These are phyloP conservation scores for Aspergillus cavernicola DNA, from an alignment of 495 filamentous ascomycete species.

Conservation along the genomic window DNA sequence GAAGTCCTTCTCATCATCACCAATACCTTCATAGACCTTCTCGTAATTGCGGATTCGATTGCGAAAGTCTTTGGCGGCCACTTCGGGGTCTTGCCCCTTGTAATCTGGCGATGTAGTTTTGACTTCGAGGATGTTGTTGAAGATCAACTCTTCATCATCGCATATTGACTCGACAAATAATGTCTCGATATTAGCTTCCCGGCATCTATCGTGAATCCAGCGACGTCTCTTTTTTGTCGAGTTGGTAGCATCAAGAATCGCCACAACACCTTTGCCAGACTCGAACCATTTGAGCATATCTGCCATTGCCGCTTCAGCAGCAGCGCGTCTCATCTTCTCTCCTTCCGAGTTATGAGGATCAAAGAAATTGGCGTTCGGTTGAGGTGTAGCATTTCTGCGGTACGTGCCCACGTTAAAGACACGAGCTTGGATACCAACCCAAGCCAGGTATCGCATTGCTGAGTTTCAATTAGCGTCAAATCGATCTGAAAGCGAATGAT, in stretches of 20 bases:
- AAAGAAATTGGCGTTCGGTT: constrained; percentile 89
- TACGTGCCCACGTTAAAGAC: constrained; percentile 98
- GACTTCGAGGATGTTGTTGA: constrained; percentile 95
- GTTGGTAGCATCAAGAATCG: constrained; percentile 93
- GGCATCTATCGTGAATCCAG: constrained; percentile 82
- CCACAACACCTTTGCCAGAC: constrained; percentile 68
- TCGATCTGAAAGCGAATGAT: no score
- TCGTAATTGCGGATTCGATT: constrained; percentile 96
- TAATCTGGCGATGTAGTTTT: constrained; percentile 97
- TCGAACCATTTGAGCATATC: constrained; percentile 94
- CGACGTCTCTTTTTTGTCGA: constrained; percentile 81
- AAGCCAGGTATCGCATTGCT: constrained; percentile 94
- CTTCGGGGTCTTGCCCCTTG: constrained; percentile 86
- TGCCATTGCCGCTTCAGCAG: constrained; percentile 80
- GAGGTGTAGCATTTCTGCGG: constrained; percentile 78
- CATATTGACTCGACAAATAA: constrained; percentile 95
- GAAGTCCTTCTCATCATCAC: constrained; percentile 74
- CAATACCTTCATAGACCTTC: constrained; percentile 89
- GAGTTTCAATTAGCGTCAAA: background rate
- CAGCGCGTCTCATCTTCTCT: constrained; percentile 79
- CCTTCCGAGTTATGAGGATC: constrained; percentile 83
- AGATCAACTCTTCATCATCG: constrained; percentile 90
- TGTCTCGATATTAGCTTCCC: constrained; percentile 73
- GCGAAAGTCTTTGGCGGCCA: constrained; percentile 84
- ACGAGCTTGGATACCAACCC: constrained; percentile 88